Percentiles rank a stretch among this genome's conserved stretches.
phyloP scores from a whole-genome alignment of 331 rosid species.

The Phaseolus coccineus region DNA sequence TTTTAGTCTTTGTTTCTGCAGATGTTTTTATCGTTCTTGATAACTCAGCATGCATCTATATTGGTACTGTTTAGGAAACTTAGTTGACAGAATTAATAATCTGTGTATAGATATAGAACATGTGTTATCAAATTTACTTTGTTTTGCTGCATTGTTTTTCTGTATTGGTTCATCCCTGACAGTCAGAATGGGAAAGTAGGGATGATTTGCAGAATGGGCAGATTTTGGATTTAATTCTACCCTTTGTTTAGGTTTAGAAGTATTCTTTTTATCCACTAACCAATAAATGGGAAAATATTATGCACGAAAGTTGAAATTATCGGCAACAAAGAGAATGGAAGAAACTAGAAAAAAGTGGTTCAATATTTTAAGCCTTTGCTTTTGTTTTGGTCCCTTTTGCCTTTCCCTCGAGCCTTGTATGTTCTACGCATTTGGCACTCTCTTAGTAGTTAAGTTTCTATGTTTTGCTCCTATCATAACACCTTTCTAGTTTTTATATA shows the following conservation, averaged over 20 bases:
- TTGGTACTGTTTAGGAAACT: background rate
- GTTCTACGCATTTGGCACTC: background rate
- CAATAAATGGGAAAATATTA: background rate
- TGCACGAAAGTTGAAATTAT: background rate
- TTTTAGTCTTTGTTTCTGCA: slow-evolving; percentile 15
- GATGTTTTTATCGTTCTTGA: background rate
- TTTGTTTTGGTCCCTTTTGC: slow-evolving; percentile 38
- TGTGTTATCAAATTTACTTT: background rate
- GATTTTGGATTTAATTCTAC: background rate
- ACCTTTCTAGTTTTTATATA: background rate
- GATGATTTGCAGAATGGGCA: background rate
- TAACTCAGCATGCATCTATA: background rate
- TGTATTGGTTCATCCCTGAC: background rate
- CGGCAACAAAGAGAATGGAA: slow-evolving; percentile 11
- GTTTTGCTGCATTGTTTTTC: slow-evolving; percentile 12
- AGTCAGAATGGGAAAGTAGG: background rate
- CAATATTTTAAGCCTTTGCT: slow-evolving; percentile 27
- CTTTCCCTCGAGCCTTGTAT: slow-evolving; percentile 18
- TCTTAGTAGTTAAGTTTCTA: slow-evolving; percentile 26
- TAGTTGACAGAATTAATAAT: slow-evolving; percentile 8
- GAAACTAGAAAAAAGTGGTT: slow-evolving; percentile 32
- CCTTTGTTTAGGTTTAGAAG: background rate
- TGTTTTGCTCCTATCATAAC: background rate
- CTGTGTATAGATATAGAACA: background rate
- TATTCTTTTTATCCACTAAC: background rate